Evolutionary conservation across 2,329 filamentous ascomycete genomes (phyloP), one percentile per base, ranked within the genome.

Genomic region (Pseudogymnoascus pannorum): DNA sequence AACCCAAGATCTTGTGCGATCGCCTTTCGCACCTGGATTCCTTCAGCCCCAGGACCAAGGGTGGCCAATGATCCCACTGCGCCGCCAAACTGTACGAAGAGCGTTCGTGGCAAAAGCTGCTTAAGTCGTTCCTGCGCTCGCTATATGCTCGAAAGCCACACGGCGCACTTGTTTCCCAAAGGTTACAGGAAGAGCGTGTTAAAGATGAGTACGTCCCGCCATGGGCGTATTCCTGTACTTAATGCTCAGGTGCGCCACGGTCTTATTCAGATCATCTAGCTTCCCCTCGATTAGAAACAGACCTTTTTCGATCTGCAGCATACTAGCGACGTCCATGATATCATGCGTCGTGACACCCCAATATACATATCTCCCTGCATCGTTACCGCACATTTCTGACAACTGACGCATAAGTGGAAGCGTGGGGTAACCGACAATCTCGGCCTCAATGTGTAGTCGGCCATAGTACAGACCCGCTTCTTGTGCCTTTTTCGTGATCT

Each of bases 281-380:
- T 78, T 73, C 4, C 71, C 67, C 62, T 80, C 75, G 3, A 84
- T 74, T 14, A 84, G 75, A 0, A 71, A 69, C 12, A 84, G 70
- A 0, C 80, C 81, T 11, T 75, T 65, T 42, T 80, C 78, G 68
- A 83, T 81, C 65, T 84, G 81, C 7, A 84, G 66, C 1, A 82
- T 72, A 11, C 76, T 78, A 0, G 81, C 81, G 0, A 78, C 72
- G 64, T 84, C 81, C 81, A 83, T 83, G 62, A 84, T 83, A 65
- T 84, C 81, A 64, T 84, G 81, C 0, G 81, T 84, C 0, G 81
- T 84, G 1, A 81, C 80, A 7, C 81, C 81, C 81, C 81, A 83
- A 67, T 84, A 81, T 9, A 84, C 76, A 65, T 81, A 83, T 62
- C 76, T 74, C n/a, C 70, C 74, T 4, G 71, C 66, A 31, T 72